Percentiles rank a stretch among this genome's conserved stretches.
Evolutionary conservation across 202 grass and related monocot genomes (phyloP).

Genomic region (Zizania palustris): DNA sequence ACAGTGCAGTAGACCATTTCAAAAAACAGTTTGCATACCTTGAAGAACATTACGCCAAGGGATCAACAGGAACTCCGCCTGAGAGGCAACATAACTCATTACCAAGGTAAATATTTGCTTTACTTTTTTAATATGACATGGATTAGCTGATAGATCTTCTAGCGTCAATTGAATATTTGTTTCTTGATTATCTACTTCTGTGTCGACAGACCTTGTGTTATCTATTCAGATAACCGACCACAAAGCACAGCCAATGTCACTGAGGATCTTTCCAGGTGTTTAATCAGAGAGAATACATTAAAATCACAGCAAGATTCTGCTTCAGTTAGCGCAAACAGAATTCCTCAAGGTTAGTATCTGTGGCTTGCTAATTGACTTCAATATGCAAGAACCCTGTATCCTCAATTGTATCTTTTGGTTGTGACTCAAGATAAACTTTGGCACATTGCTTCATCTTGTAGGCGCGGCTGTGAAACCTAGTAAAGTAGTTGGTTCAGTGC

Average conservation of each 20-base stretch:
- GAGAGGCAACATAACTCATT: conserved; percentile 94
- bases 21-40: conserved; percentile 93
- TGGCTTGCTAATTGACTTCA: conserved; percentile 1
- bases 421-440: conserved; percentile 7
- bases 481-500: conserved; percentile 56
- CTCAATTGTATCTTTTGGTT: conserved; percentile 1
- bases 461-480: conserved; percentile 61
- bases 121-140: conserved; percentile 18
- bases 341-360: conserved; percentile 57
- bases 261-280: conserved; percentile 82
- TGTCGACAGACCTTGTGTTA: conserved; percentile 62
- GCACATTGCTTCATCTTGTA: conserved; percentile 42
- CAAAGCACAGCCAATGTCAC: conserved; percentile 63
- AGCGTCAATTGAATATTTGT: neutral
- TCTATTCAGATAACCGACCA: conserved; percentile 64
- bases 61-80: conserved; percentile 71
- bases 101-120: conserved; percentile 60
- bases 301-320: conserved; percentile 51
- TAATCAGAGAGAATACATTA: conserved; percentile 70
- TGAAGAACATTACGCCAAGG: conserved; percentile 87
- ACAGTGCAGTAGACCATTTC: conserved; percentile 91
- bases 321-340: conserved; percentile 52
- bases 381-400: conserved; percentile 7
- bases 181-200: conserved; percentile 35
- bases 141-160: conserved; percentile 27